Evolutionary conservation across 331 rosid genomes (phyloP).

Genomic region (Dryas integrifolia): DNA sequence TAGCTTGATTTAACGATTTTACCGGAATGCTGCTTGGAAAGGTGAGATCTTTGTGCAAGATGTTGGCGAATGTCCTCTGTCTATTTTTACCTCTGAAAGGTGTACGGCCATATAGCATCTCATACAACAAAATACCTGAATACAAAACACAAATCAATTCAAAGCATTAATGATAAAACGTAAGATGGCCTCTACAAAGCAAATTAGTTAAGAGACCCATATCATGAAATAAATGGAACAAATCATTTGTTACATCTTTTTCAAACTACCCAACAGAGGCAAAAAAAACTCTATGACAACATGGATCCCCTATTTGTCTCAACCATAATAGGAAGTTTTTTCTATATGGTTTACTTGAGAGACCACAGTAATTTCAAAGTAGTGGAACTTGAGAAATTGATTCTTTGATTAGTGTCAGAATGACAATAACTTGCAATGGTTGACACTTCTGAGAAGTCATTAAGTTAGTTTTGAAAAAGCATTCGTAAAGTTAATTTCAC

Average conservation of each 20-base stretch:
- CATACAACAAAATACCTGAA: conserved; percentile 85
- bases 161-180: background rate
- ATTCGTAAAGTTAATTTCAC: too few relatives aligned
- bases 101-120: conserved; percentile 96
- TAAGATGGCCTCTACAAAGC: background rate
- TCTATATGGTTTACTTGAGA: background rate
- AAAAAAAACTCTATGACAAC: background rate
- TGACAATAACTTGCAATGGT: too few relatives aligned
- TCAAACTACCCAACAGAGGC: background rate
- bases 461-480: too few relatives aligned
- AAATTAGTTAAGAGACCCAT: background rate
- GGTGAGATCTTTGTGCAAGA: conserved; percentile 87
- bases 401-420: background rate
- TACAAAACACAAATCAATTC: conserved; percentile 21
- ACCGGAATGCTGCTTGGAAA: conserved; percentile 90
- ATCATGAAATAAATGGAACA: background rate
- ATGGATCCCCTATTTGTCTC: background rate
- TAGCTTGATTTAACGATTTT: conserved; percentile 6
- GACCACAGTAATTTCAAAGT: background rate
- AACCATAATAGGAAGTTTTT: background rate
- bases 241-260: background rate
- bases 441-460: too few relatives aligned
- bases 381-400: background rate
- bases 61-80: conserved; percentile 78
- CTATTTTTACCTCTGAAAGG: conserved; percentile 94